phyloP scores from a whole-genome alignment of 169 alveolate genomes.

The Toxoplasma gondii region DNA sequence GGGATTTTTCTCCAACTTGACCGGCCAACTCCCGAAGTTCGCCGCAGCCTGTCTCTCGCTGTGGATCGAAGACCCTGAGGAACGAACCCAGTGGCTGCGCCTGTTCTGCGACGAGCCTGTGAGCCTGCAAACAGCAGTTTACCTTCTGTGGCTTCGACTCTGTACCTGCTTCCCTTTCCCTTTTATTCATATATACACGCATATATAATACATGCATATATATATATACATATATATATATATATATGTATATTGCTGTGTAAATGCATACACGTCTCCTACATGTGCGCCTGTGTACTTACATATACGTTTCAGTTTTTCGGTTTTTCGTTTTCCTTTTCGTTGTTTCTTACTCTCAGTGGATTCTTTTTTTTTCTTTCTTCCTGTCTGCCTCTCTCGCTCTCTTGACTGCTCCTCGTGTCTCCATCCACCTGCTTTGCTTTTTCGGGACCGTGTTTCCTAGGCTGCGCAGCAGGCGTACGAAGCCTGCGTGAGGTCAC shows the following conservation, averaged over 20 bases:
- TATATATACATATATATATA: too few relatives aligned
- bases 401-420: too few relatives aligned
- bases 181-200: not conserved
- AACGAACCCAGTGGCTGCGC: constrained; percentile 11
- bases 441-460: not conserved
- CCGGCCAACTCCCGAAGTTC: not conserved
- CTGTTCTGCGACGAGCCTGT: not conserved
- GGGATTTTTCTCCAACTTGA: constrained; percentile 68
- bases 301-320: too few relatives aligned
- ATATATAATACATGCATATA: too few relatives aligned
- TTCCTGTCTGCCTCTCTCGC: too few relatives aligned
- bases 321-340: too few relatives aligned
- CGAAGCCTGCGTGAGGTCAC: not conserved
- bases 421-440: too few relatives aligned
- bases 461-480: not conserved
- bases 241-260: not conserved
- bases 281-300: too few relatives aligned
- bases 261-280: too few relatives aligned
- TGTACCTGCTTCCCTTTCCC: not conserved
- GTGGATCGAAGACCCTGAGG: not conserved
- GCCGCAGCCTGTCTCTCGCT: not conserved
- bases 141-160: not conserved
- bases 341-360: too few relatives aligned
- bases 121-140: not conserved
- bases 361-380: too few relatives aligned